Evolutionary conservation across 495 filamentous ascomycete genomes (phyloP), one percentile per base, ranked within the genome.

Genomic region (Neurospora sp.): DNA sequence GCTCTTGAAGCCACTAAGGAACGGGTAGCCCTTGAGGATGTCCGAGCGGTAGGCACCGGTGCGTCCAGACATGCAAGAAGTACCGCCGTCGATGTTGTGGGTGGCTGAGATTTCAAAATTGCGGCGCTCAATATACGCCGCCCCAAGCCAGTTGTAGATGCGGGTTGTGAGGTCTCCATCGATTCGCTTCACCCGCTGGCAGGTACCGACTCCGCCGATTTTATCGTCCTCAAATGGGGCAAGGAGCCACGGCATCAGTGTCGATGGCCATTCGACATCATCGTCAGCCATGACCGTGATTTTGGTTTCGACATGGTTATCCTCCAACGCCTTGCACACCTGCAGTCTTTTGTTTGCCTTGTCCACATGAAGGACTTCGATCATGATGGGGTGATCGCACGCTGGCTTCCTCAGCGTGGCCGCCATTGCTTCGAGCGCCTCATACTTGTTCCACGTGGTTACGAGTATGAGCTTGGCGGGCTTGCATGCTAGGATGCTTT

Each of bases 71-170:
- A 97, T 90, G 82, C 93, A 96, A 38, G 93, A 93, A 27, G 94
- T 88, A 22, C 93, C 93, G 66, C 93, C 93, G 79, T 97, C 93
- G 66, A 96, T 86, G 79, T 91, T 89, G 73, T 93, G 92, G 40
- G 93, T 94, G 11, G 93, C 92, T 61, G 92, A 93, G 79, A 93
- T 94, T 80, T 97, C 93, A 78, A 95, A 97, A 78, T 95, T 96
- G 66, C 93, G 86, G 46, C 93, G 86, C 77, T 94, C 91, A 68
- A 97, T 89, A 78, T 97, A 97, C 40, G 90, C 84, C 37, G 92
- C 91, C 2, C 92, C 93, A 18, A 97, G 86, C 82, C 91, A 97
- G 75, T 91, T 90, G 88, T 87, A 96, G 70, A 90, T 79, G 20
- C 85, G 86, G 71, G 88, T 86, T 40, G 80, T 83, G 66, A 89